Evolutionary conservation across 2,329 filamentous ascomycete species (phyloP), one percentile per base, ranked within the genome.

Genomic region (Endoconidiophora laricicola): DNA sequence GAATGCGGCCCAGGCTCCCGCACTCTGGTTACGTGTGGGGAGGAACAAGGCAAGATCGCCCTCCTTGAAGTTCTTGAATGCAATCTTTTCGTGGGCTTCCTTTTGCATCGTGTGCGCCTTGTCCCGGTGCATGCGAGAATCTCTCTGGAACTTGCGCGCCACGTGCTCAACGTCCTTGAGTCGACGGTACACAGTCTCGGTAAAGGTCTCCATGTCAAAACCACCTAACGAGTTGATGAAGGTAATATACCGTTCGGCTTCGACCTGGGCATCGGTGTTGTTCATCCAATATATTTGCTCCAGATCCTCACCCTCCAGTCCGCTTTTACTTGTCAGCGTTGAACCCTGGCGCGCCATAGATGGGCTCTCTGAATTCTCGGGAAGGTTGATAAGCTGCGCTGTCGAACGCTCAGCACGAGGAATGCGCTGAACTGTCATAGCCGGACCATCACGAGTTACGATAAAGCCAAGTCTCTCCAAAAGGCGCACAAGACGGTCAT

Each of bases 1-100:
- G 73, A 98, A 98, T 0, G 91, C 91, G 4, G 91, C 91, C 91
- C 91, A 98, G 0, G 91, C 90, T 14, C 90, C 83, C 3, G 87
- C 91, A 37, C 84, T 85, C 65, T 96, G 88, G 61, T 95, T 96
- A 36, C 90, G 76, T 0, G 91, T 98, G 0, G 91, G 91, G 39
- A 98, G 68, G 68, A 98, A 98, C 2, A 98, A 66, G 10, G 90
- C 91, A 12, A 98, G 72, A 60, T 98, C 91, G 6, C 91, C 90
- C 63, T 95, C 88, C 61, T 95, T 96, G 69, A 98, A 98, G 46
- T 90, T 81, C 54, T 83, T 82, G 62, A 91, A 95, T 2, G 91
- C 88, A 60, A 98, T 95, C 69, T 96, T 96, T 57, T 94, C 86
- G 58, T 94, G 86, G 0, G 86, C 80, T 59, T 96, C 91, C 59